A percentile compares a stretch with the other conserved stretches of the same genome.
These are phyloP conservation scores for Diospyros kaki DNA, from an alignment of 148 eudicot genomes.

Conservation along the genomic window DNA sequence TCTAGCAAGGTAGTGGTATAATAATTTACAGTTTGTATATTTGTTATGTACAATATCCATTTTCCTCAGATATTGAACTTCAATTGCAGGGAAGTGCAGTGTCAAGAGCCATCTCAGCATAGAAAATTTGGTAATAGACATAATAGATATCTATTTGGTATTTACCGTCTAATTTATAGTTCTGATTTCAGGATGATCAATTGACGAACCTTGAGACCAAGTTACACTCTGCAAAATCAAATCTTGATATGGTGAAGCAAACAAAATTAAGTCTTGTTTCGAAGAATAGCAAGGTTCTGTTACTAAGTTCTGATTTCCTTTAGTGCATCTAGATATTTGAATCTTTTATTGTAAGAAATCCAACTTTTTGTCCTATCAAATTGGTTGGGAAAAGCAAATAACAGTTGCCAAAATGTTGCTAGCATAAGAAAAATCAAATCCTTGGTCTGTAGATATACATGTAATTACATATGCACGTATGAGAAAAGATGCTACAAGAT, in stretches of 20 bases:
- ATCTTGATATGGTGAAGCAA: slow-evolving; percentile 40
- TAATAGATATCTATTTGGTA: neutral
- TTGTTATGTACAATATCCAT: neutral
- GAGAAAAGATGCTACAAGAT: neutral
- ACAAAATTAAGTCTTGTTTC: slow-evolving; percentile 38
- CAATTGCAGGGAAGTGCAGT: slow-evolving; percentile 19
- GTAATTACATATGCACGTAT: neutral
- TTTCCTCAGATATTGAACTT: slow-evolving; percentile 11
- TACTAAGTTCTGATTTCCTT: slow-evolving; percentile 1
- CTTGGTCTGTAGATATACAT: neutral
- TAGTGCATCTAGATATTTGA: neutral
- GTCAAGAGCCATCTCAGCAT: slow-evolving; percentile 2
- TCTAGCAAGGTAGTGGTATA: neutral
- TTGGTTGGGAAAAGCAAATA: neutral
- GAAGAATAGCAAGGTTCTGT: slow-evolving; percentile 55
- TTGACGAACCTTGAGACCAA: slow-evolving; percentile 23
- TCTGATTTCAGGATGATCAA: slow-evolving; percentile 27
- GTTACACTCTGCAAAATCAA: slow-evolving; percentile 53
- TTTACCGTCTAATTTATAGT: neutral
- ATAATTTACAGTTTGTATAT: neutral
- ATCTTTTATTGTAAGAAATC: neutral
- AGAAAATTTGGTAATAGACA: slow-evolving; percentile 20
- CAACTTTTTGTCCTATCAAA: neutral
- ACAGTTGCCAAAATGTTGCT: neutral
- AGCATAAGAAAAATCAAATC: neutral